Base-by-base conservation (phyloP, 306 rosid species). In the Glycine latifolia region DNA sequence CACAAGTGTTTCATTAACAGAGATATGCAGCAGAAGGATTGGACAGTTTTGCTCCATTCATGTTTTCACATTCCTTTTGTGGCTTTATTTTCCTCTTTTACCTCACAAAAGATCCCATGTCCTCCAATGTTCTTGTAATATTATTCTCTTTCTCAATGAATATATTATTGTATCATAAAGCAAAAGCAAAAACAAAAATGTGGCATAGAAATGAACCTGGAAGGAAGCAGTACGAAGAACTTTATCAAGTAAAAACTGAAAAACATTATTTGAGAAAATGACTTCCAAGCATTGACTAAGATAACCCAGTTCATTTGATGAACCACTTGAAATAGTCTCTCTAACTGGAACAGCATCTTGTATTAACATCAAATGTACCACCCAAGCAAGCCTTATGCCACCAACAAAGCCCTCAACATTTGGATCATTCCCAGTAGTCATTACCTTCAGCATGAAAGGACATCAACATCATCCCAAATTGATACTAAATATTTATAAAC, bases 341-440 rank as follows among this genome's bases (percentile, higher is more conserved):
- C 89, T 88, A 63, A 91, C 75, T 55, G 88, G 84, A 82, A 67
- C 79, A 79, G 84, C 85, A 73, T 90, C 99, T 50, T 89, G 93
- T 79, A 85, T 82, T 73, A 95, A 82, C 95, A 95, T 92, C 83
- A 95, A 90, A 87, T 93, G 95, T 68, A 91, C 99, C 73, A 90
- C 86, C 99, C 99, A 95, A 73, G 94, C 94, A 85, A 95, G 91
- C 88, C 97, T 90, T 76, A 89, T 72, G 52, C 94, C 90, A 76
- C 92, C 95, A 77, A 87, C 58, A 69, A 87, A 90, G 77, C 95
- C 94, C 84, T 90, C 95, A 78, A 90, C 87, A 68, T 83, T 81
- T 81, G 89, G 90, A 90, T 95, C 93, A 86, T 88, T 91, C 84
- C 89, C 97, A 67, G 86, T 59, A 75, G 91, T 85, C 92, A 91